Evolutionary conservation across 2,329 filamentous ascomycete genomes (phyloP), one percentile per base, ranked within the genome.

Genomic region (Paecilomyces sp.): DNA sequence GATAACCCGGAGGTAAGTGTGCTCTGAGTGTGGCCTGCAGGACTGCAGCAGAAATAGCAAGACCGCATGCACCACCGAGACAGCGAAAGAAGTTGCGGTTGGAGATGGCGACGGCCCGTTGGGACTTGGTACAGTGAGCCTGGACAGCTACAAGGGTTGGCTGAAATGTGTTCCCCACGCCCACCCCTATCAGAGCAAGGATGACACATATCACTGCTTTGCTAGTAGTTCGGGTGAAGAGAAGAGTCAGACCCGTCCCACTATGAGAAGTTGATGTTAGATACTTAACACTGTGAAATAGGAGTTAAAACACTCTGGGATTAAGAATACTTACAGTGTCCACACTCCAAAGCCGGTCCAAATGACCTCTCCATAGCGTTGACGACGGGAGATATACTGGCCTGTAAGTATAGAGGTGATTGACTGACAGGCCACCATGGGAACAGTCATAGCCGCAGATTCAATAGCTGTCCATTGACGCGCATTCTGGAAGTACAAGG

Each of bases 11-110:
- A 1, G 78, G 77, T 4, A 82, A 67, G n/a, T 75, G 71, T 36
- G 67, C 74, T 60, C 66, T 73, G 22, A 76, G 65, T 3, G 69
- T 70, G 3, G 72, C 71, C 41, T 75, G 73, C 36, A 82, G 70
- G 1, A 86, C 72, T 2, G 83, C 82, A 1, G 83, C 83, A 0
- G 81, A 83, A 8, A 86, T 73, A 0, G 83, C 84, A 0, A 88
- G 77, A 0, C 85, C 85, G 13, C 80, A 76, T 1, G 84, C 77
- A 25, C 84, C 85, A 9, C 86, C 85, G 3, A 84, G 73, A 54
- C 80, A 82, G 7, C 86, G 80, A 61, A 87, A 77, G 67, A 88
- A 88, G 64, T 88, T 88, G 1, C 85, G 78, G 57, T 82, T 81
- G 2, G 83, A 84, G 36, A 86, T 87, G 22, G 86, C 80, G 1